Evolutionary conservation across 148 eudicot genomes (phyloP).

Genomic region (Nepenthes mirabilis): DNA sequence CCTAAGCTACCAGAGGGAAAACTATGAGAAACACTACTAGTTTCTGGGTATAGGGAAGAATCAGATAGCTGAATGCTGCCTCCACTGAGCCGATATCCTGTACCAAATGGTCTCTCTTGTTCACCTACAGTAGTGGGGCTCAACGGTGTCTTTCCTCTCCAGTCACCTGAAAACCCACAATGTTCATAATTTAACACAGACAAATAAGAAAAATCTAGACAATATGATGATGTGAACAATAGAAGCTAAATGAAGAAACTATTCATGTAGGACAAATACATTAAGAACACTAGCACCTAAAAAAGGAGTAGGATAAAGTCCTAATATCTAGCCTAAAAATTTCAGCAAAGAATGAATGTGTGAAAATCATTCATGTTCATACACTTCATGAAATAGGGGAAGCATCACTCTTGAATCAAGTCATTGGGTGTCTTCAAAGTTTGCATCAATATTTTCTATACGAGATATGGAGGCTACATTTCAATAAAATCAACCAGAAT

Average conservation of each 20-base stretch:
- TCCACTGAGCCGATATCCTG: slow-evolving; percentile 33
- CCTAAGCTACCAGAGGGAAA: slow-evolving; percentile 84
- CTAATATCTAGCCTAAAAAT: too few relatives aligned
- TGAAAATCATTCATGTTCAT: too few relatives aligned
- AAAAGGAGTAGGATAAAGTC: too few relatives aligned
- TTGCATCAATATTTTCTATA: too few relatives aligned
- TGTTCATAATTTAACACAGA: slow-evolving; percentile 3
- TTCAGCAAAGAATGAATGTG: too few relatives aligned
- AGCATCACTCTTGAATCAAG: too few relatives aligned
- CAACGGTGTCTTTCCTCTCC: slow-evolving; percentile 72
- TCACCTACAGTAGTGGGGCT: slow-evolving; percentile 65
- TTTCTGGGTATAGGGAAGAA: slow-evolving; percentile 42
- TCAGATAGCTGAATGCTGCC: slow-evolving; percentile 63
- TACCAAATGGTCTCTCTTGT: slow-evolving; percentile 49
- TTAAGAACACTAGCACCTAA: too few relatives aligned
- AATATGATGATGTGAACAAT: not conserved
- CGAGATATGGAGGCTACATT: too few relatives aligned
- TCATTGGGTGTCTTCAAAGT: too few relatives aligned
- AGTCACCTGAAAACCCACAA: slow-evolving; percentile 48
- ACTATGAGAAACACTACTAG: slow-evolving; percentile 73
- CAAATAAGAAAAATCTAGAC: slow-evolving; percentile 1
- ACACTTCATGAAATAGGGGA: too few relatives aligned
- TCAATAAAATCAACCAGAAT: too few relatives aligned
- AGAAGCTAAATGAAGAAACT: not conserved
- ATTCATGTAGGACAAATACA: too few relatives aligned